Evolutionary conservation across 1,284 basidiomycete genomes (phyloP).

Genomic region (Pisolithus thermaeus): DNA sequence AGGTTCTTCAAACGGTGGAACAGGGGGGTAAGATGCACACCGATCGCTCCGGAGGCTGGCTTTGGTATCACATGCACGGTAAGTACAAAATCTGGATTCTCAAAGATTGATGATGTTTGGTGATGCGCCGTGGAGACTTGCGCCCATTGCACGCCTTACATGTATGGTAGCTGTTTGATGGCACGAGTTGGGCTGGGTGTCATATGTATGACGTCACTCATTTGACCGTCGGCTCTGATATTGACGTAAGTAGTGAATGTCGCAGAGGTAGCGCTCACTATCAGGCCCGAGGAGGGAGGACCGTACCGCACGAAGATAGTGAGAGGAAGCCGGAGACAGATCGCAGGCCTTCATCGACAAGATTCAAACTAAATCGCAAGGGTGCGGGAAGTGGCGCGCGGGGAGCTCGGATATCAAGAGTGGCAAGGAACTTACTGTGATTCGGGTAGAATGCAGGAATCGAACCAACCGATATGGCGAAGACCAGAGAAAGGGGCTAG

Average conservation of each 20-base stretch:
- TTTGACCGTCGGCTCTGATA: conserved; percentile 37
- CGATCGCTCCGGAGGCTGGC: conserved; percentile 31
- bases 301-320: conserved; percentile 31
- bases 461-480: conserved; percentile 51
- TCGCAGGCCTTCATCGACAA: conserved; percentile 44
- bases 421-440: conserved; percentile 34
- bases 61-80: conserved; percentile 32
- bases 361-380: conserved; percentile 10
- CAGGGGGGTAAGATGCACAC: conserved; percentile 43
- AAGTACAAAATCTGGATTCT: conserved; percentile 23
- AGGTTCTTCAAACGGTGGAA: conserved; percentile 37
- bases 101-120: too few species aligned
- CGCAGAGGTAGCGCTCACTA: too few species aligned
- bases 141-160: conserved; percentile 24
- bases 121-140: conserved; percentile 1
- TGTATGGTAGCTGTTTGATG: conserved; percentile 28
- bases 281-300: conserved; percentile 12
- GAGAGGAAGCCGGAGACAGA: conserved; percentile 37
- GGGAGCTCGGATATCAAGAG: not conserved
- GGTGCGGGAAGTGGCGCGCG: too few species aligned
- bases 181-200: conserved; percentile 34
- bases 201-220: conserved; percentile 33
- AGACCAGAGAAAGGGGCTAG: conserved; percentile 32
- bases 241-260: too few species aligned
- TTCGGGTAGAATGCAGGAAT: conserved; percentile 35